These are phyloP conservation scores for Cynanchum wilfordii DNA, from an alignment of 257 asterid genomes.

Conservation along the genomic window DNA sequence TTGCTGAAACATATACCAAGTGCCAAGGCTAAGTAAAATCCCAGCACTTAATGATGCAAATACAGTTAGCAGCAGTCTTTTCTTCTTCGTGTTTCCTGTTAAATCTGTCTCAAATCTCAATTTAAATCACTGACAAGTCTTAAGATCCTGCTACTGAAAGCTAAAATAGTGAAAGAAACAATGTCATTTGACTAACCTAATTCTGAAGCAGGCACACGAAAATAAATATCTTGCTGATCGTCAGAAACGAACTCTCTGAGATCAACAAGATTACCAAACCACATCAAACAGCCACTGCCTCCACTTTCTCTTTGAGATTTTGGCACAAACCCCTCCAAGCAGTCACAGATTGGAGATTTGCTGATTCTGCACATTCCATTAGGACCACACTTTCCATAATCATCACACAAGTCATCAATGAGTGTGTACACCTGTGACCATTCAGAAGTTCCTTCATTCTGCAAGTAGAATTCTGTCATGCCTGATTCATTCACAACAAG, in stretches of 20 bases:
- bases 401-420: conserved; percentile 15
- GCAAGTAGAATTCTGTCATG: neutral
- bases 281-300: too few relatives aligned
- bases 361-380: conserved; percentile 12
- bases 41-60: conserved; percentile 1
- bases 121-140: too few relatives aligned
- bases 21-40: conserved; percentile 11
- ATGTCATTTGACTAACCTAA: too few relatives aligned
- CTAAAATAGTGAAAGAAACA: too few relatives aligned
- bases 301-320: neutral
- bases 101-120: too few relatives aligned
- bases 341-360: conserved; percentile 17
- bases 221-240: too few relatives aligned
- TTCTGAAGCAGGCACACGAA: too few relatives aligned
- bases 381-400: too few relatives aligned
- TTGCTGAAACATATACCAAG: conserved; percentile 5
- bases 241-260: too few relatives aligned
- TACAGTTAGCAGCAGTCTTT: neutral
- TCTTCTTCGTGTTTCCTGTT: neutral
- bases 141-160: too few relatives aligned
- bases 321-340: conserved; percentile 23
- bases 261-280: too few relatives aligned
- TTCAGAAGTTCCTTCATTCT: conserved; percentile 8
- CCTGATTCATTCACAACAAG: conserved; percentile 5
- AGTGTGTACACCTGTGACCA: conserved; percentile 11